Evolutionary conservation across 305 asterid genomes (phyloP), one percentile per base, ranked within the genome.

Genomic region (Ilex paraguariensis): DNA sequence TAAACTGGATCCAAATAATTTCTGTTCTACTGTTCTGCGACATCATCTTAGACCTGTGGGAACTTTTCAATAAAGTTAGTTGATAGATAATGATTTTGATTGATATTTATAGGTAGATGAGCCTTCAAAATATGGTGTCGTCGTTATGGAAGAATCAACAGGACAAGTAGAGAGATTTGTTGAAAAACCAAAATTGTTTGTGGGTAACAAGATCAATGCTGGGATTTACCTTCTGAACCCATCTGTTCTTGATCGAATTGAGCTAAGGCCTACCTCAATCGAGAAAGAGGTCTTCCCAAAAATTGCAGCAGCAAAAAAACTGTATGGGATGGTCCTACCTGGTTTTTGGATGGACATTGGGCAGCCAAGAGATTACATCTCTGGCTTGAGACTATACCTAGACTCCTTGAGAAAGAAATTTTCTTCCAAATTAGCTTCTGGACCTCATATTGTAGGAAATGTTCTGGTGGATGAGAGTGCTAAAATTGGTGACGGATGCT

Each of bases 271-370:
- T 56, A 91, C 98, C 40, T 91, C 96, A 13, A 84, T 91, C 7
- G 96, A 91, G 79, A 88, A 88, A 77, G 98, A 88, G 75, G 73
- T 81, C 5, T 91, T 91, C 81, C 96, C 98, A 0, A 79, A 80
- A 68, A 91, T 91, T 31, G 96, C 98, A 11, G 77, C 83, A 0
- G 86, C 74, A 71, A 78, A 79, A 61, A 81, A 78, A 59, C 84
- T 91, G 31, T 86, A 65, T 10, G 98, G 95, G 0, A 91, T 91
- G 98, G 96, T 91, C 65, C 77, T 91, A 55, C 96, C 90, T 0
- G 96, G 95, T 44, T 91, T 88, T 67, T 91, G 98, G 96, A 88
- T 91, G 98, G 98, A 91, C 89, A 76, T 91, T 21, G 98, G 96
- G 28, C 96, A 91, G 75, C 96, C 96, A 12, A 80, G 81, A 75